Conservation (phyloP, 768 basidiomycete genomes). For the Trametes cinnabarina region DNA sequence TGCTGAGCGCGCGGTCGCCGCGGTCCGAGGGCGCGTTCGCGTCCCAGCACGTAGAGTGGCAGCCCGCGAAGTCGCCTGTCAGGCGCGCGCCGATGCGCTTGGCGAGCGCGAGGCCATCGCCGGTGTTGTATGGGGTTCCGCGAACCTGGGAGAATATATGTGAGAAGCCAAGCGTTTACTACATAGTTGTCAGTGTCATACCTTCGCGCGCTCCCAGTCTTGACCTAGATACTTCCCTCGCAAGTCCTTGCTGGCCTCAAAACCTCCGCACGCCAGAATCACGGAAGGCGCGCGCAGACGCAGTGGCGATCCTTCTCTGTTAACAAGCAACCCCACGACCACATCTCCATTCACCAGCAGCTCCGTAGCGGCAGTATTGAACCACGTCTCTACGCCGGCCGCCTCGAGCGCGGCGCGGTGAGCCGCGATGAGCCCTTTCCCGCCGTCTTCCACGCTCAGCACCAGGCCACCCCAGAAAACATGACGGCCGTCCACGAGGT, state of each 20-base stretch:
- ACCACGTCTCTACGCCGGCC: constrained; percentile 57
- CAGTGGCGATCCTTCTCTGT: constrained; percentile 36
- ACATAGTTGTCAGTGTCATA: constrained; percentile 19
- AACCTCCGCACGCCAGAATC: constrained; percentile 65
- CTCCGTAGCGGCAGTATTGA: constrained; percentile 45
- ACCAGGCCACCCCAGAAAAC: constrained; percentile 74
- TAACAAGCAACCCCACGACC: constrained; percentile 48
- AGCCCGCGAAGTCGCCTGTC: constrained; percentile 67
- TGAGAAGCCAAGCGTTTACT: not conserved
- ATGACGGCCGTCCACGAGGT: constrained; percentile 57
- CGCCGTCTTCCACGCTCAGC: constrained; percentile 59
- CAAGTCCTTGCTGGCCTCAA: constrained; percentile 54
- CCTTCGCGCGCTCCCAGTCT: constrained; percentile 58
- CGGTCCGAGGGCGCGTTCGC: constrained; percentile 50
- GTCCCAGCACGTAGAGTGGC: constrained; percentile 74
- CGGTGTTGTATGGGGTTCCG: constrained; percentile 70
- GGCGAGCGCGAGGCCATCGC: constrained; percentile 61
- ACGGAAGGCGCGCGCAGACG: constrained; percentile 44
- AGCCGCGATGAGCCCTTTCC: constrained; percentile 63
- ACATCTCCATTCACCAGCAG: constrained; percentile 38
- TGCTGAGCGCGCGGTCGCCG: constrained; percentile 59
- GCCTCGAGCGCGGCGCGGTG: constrained; percentile 49
- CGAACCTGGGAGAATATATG: constrained; percentile 45
- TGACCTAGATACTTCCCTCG: constrained; percentile 55
- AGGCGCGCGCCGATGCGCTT: constrained; percentile 48